Percentiles rank a stretch among this genome's conserved stretches.
These are phyloP conservation scores for Leccinum aurantiacum DNA, from an alignment of 768 basidiomycete species.

Conservation along the genomic window DNA sequence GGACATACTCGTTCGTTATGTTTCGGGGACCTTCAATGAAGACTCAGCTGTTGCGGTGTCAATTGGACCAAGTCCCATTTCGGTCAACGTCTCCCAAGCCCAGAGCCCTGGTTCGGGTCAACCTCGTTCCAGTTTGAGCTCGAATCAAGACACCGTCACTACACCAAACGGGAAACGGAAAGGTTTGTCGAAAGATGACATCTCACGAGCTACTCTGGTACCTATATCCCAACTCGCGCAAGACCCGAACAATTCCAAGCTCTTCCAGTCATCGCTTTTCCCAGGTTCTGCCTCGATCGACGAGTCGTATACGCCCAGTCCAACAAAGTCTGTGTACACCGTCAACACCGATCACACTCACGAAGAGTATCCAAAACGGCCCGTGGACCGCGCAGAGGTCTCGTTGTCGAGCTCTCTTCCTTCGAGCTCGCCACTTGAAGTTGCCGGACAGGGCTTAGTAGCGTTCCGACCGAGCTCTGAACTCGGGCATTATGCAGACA, in stretches of 20 bases:
- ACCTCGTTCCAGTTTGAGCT: slow-evolving; percentile 59
- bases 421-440: slow-evolving; percentile 44
- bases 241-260: slow-evolving; percentile 57
- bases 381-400: slow-evolving; percentile 51
- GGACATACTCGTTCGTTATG: slow-evolving; percentile 86
- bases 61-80: slow-evolving; percentile 33
- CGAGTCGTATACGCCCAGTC: slow-evolving; percentile 46
- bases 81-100: slow-evolving; percentile 25
- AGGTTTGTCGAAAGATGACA: slow-evolving; percentile 58
- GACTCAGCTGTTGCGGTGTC: slow-evolving; percentile 50
- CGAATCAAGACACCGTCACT: slow-evolving; percentile 31
- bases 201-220: slow-evolving; percentile 50
- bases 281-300: slow-evolving; percentile 25
- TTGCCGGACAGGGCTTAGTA: slow-evolving; percentile 30
- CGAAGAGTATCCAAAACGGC: slow-evolving; percentile 37
- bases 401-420: slow-evolving; percentile 65
- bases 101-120: slow-evolving; percentile 36
- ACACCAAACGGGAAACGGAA: slow-evolving; percentile 37
- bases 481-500: slow-evolving; percentile 76
- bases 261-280: slow-evolving; percentile 49
- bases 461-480: slow-evolving; percentile 71
- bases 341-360: slow-evolving; percentile 34
- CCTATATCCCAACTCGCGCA: slow-evolving; percentile 57
- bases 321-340: slow-evolving; percentile 52
- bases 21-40: slow-evolving; percentile 77